Base-by-base conservation (phyloP, 768 basidiomycete species). In the Termitomyces sp. region DNA sequence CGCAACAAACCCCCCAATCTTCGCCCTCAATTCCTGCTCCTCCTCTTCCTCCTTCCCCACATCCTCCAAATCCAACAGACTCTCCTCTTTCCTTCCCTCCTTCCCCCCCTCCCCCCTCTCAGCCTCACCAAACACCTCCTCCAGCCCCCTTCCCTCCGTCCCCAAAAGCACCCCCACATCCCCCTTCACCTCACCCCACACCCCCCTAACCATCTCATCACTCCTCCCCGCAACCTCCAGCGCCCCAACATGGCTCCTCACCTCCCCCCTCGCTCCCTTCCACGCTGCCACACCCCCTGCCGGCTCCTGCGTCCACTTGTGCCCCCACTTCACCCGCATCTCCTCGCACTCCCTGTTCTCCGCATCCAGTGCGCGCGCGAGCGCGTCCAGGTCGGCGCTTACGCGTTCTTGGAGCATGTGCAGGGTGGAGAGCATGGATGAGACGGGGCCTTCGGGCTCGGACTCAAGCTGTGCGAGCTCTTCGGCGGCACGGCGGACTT, bases 291-390 rank as follows among this genome's bases (percentile, higher is more conserved):
- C 11, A 16, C 21, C 48, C 5, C 34, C 86, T 5, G 89, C 89
- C 0, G 96, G 95, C 9, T 83, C 81, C 70, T 97, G 95, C 8
- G 88, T 86, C 88, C 92, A 98, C 29, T 83, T 69, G 62, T 94
- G 87, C 31, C 88, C 88, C 69, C 92, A 95, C 70, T 89, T 89
- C 65, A 94, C 88, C 54, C 95, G 77, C 85, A 87, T 84, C 48
- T 81, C 77, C 72, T 99, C 96, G 71, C 95, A 98, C 46, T 95
- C 93, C 61, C 85, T 76, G 34, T 84, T 86, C 71, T 98, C 97
- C 38, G 74, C 73, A 16, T 97, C 95, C 40, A 99, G 73, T 47
- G 93, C 85, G 4, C 78, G 73, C 3, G 80, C 77, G 40, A 88
- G 70, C 21, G 72, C 68, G 9, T 91, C 84, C 42, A 99, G 76